Evolutionary conservation across 768 basidiomycete genomes (phyloP), one percentile per base, ranked within the genome.

Genomic region (Crassisporium funariophilum): DNA sequence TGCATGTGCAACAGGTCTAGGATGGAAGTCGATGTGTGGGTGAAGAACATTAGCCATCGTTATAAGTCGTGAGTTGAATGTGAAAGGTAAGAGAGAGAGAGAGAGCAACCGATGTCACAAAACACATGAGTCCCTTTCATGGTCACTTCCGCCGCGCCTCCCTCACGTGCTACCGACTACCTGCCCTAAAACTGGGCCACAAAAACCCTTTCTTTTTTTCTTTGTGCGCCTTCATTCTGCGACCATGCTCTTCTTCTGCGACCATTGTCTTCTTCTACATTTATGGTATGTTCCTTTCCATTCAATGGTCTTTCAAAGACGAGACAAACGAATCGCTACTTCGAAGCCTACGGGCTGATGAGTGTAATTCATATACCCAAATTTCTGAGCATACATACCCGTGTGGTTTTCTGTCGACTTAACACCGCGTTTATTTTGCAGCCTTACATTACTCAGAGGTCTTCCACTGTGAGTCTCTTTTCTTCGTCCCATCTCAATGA

Each of bases 281-380:
- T 13, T n/a, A 25, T 34, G 52, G 54, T 57, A 43, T 41, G 49
- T 54, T 4, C 41, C 33, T 35, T 44, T 33, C 34, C 35, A 25
- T 54, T 15, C 52, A 41, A 45, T 44, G 53, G 20, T 56, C 45
- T 56, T 45, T 56, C 68, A 24, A 68, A 78, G 88, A 91, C 75
- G 88, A 90, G 63, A 75, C 61, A 71, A 67, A 73, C 68, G 87
- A 88, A 91, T 90, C 88, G 87, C 87, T 90, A 91, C 88, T 81
- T 88, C 64, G 88, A 91, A 82, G 82, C 81, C 64, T 52, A 43
- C 49, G 52, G 69, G 86, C 79, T 84, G 17, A 77, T 89, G 88
- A 91, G 71, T 65, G 64, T 69, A 64, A 55, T 71, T 74, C 73
- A 63, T 79, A 91, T 91, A 91, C 88, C 89, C 88, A 91, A 91